A percentile compares a stretch with the other conserved stretches of the same genome.
Evolutionary conservation across 2,329 filamentous ascomycete species (phyloP).

Genomic region (Hymenoscyphus scutula): DNA sequence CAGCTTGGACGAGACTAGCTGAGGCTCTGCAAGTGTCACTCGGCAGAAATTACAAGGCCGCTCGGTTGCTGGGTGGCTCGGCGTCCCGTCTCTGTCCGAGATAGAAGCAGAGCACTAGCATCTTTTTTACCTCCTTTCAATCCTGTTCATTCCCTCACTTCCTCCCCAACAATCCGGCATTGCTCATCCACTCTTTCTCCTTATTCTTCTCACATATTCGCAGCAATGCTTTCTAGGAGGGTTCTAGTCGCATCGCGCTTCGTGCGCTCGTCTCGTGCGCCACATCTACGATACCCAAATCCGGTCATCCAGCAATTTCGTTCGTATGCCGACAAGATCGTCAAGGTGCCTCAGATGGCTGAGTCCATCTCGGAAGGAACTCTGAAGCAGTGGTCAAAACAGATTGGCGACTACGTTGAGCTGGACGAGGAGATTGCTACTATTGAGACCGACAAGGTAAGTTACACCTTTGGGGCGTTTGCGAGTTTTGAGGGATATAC

Average conservation of each 20-base stretch:
- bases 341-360: constrained; percentile 97
- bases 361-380: constrained; percentile 98
- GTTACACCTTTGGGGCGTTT: constrained; percentile 15
- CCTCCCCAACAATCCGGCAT: background rate
- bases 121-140: background rate
- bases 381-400: constrained; percentile 89
- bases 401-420: constrained; percentile 91
- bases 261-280: constrained; percentile 30
- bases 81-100: background rate
- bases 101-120: background rate
- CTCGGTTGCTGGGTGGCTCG: background rate
- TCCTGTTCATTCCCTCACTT: constrained; percentile 6
- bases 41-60: background rate
- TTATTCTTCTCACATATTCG: constrained; percentile 17
- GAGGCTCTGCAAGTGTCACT: constrained; percentile 1
- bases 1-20: background rate
- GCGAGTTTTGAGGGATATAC: background rate
- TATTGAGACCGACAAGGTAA: constrained; percentile 97
- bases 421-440: constrained; percentile 97
- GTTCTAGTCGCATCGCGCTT: constrained; percentile 36
- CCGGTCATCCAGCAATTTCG: constrained; percentile 53
- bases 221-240: constrained; percentile 35
- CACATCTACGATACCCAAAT: constrained; percentile 41
- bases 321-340: constrained; percentile 72
- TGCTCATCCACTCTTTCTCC: background rate